Conservation (phyloP, 2,329 filamentous ascomycete species). For the Ophiocordyceps robertsii region DNA sequence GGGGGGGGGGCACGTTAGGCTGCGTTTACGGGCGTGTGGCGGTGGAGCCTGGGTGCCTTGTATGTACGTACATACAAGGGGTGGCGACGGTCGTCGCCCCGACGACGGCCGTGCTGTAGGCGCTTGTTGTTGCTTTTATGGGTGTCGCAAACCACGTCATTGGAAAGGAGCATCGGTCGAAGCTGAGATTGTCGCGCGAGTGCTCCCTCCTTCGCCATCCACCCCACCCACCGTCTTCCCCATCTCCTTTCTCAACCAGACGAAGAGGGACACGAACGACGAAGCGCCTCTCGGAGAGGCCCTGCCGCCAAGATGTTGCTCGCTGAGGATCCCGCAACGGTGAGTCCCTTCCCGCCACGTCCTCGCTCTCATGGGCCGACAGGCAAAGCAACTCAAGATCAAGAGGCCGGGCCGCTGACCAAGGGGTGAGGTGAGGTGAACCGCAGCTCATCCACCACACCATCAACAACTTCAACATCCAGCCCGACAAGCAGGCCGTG, state of each 20-base stretch:
- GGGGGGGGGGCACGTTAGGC: background rate
- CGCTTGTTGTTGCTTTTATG: too few relatives aligned
- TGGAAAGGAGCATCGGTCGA: too few relatives aligned
- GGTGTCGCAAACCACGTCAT: too few relatives aligned
- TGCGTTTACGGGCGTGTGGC: background rate
- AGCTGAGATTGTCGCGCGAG: too few relatives aligned
- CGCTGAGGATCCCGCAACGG: slow-evolving; percentile 80
- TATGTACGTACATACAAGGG: too few relatives aligned
- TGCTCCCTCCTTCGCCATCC: too few relatives aligned
- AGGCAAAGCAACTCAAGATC: background rate
- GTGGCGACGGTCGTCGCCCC: slow-evolving; percentile 6
- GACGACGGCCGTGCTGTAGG: background rate
- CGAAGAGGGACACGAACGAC: background rate
- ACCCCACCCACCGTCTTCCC: background rate
- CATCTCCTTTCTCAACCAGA: background rate
- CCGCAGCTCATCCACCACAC: slow-evolving; percentile 56
- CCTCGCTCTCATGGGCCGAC: background rate
- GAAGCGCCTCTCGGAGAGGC: background rate
- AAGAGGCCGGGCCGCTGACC: background rate
- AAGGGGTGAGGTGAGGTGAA: too few relatives aligned
- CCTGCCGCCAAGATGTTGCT: slow-evolving; percentile 60
- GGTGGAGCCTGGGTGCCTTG: background rate
- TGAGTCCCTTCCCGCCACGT: slow-evolving; percentile 28
- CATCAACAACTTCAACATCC: slow-evolving; percentile 88
- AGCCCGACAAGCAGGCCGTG: slow-evolving; percentile 73